Percentiles rank a stretch among this genome's conserved stretches.
Evolutionary conservation across 192 early-diverging fungal genomes (phyloP).

Genomic region (Podila verticillata): DNA sequence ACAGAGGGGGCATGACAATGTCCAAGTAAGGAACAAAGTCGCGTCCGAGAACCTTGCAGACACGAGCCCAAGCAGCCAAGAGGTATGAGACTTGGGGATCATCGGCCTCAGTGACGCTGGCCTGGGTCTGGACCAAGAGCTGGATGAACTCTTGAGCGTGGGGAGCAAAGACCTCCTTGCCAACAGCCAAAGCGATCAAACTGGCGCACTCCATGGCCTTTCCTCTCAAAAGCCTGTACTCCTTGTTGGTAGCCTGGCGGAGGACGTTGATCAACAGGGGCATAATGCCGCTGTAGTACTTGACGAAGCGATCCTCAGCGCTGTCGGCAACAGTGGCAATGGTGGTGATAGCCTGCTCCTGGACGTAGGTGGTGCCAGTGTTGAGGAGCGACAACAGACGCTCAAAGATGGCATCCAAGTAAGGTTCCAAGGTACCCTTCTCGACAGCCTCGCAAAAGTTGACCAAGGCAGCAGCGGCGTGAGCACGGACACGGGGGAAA

Average conservation of each 20-base stretch:
- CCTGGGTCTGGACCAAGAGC: constrained; percentile 82
- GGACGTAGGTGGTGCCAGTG: constrained; percentile 89
- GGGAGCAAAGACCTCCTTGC: constrained; percentile 84
- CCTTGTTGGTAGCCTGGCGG: constrained; percentile 78
- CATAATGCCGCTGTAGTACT: constrained; percentile 96
- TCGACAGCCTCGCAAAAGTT: constrained; percentile 95
- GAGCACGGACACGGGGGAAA: constrained; percentile 84
- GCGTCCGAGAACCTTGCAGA: constrained; percentile 92
- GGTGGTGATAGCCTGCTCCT: constrained; percentile 98
- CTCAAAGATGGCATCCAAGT: constrained; percentile 90
- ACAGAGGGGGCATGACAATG: constrained; percentile 91
- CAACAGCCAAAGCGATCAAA: constrained; percentile 91
- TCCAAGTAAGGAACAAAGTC: constrained; percentile 94
- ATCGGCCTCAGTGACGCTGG: constrained; percentile 82
- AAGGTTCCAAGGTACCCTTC: constrained; percentile 84
- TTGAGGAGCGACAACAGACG: constrained; percentile 85
- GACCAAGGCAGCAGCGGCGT: constrained; percentile 95
- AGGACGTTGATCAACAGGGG: constrained; percentile 92
- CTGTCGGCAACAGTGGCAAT: constrained; percentile 97
- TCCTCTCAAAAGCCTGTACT: constrained; percentile 91
- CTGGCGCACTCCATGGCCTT: constrained; percentile 98
- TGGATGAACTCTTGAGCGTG: constrained; percentile 84
- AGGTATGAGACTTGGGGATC: constrained; percentile 94
- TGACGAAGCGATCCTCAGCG: constrained; percentile 85
- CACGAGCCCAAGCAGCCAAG: constrained; percentile 92